A percentile compares a stretch with the other conserved stretches of the same genome.
Conservation (phyloP, 2,329 filamentous ascomycete species). For the Fusarium sp. region DNA sequence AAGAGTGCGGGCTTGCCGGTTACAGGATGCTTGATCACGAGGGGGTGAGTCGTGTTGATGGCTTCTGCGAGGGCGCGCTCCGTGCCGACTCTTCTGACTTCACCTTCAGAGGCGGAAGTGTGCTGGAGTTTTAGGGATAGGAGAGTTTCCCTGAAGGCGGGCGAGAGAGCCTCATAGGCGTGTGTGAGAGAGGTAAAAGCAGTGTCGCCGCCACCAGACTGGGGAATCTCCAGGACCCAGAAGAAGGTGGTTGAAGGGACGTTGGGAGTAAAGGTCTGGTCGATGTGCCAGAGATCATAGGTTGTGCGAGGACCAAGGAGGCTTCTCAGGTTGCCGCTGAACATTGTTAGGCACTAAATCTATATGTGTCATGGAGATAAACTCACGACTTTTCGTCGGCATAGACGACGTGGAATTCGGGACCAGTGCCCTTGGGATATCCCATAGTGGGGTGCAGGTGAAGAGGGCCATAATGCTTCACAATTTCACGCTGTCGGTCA, state of each 20-base stretch:
- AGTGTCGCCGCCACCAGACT: conserved; percentile 45
- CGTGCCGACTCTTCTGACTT: conserved; percentile 43
- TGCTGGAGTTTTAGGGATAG: conserved; percentile 23
- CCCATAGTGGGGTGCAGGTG: conserved; percentile 49
- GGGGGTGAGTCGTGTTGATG: conserved; percentile 44
- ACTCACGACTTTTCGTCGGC: conserved; percentile 47
- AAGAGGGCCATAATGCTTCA: conserved; percentile 47
- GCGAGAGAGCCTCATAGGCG: conserved; percentile 46
- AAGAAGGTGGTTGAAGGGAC: conserved; percentile 49
- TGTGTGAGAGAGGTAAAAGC: conserved; percentile 47
- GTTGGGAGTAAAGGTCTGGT: conserved; percentile 50
- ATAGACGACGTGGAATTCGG: conserved; percentile 50
- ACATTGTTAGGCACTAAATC: not conserved
- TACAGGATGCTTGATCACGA: conserved; percentile 46
- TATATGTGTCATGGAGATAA: fast-evolving
- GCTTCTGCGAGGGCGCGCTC: conserved; percentile 46
- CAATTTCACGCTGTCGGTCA: conserved; percentile 45
- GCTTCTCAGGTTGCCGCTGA: conserved; percentile 43
- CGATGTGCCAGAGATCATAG: conserved; percentile 49
- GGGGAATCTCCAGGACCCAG: conserved; percentile 48
- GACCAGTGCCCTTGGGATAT: conserved; percentile 46
- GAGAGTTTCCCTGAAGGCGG: conserved; percentile 39
- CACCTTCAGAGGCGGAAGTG: conserved; percentile 46
- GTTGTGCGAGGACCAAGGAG: conserved; percentile 43
- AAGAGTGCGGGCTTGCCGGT: conserved; percentile 44